A percentile compares a stretch with the other conserved stretches of the same genome.
Evolutionary conservation across 371 early-diverging fungal genomes (phyloP).

Genomic region (Zychaea mexicana): DNA sequence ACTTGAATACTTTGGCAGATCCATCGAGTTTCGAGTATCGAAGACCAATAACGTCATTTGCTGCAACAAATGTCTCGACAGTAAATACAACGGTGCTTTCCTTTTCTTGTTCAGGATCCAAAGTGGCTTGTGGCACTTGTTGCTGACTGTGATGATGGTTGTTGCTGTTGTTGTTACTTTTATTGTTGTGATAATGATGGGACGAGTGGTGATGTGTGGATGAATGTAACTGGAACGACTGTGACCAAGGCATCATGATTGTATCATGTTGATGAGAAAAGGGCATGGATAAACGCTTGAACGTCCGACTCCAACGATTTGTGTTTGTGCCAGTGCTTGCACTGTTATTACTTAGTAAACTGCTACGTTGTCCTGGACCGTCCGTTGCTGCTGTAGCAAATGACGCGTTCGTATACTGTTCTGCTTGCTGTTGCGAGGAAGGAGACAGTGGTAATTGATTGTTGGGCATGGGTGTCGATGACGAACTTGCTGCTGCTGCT

Average conservation of each 20-base stretch:
- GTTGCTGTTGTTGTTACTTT: not conserved
- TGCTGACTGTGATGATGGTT: not conserved
- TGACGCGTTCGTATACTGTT: not conserved
- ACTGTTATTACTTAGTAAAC: slow-evolving; percentile 21
- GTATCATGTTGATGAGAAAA: slow-evolving; percentile 8
- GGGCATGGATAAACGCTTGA: slow-evolving; percentile 29
- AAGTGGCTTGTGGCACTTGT: not conserved
- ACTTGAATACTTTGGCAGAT: slow-evolving; percentile 45
- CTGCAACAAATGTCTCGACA: slow-evolving; percentile 33
- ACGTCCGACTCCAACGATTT: slow-evolving; percentile 24
- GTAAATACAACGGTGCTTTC: slow-evolving; percentile 38
- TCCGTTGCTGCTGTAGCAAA: slow-evolving; percentile 8
- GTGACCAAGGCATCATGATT: slow-evolving; percentile 12
- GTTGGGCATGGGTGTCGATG: slow-evolving; percentile 17
- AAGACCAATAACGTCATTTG: slow-evolving; percentile 25
- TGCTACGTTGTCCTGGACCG: slow-evolving; percentile 3
- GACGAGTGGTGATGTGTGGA: not conserved
- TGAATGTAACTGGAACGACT: slow-evolving; percentile 6
- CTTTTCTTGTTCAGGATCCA: slow-evolving; percentile 1
- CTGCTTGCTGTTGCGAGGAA: not conserved
- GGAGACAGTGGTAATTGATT: not conserved
- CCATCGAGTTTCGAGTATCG: slow-evolving; percentile 40
- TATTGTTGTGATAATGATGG: not conserved
- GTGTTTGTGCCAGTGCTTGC: not conserved
- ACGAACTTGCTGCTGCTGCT: not conserved